These are phyloP conservation scores for Coniferiporia weirii DNA, from an alignment of 1,284 basidiomycete species.

Conservation along the genomic window DNA sequence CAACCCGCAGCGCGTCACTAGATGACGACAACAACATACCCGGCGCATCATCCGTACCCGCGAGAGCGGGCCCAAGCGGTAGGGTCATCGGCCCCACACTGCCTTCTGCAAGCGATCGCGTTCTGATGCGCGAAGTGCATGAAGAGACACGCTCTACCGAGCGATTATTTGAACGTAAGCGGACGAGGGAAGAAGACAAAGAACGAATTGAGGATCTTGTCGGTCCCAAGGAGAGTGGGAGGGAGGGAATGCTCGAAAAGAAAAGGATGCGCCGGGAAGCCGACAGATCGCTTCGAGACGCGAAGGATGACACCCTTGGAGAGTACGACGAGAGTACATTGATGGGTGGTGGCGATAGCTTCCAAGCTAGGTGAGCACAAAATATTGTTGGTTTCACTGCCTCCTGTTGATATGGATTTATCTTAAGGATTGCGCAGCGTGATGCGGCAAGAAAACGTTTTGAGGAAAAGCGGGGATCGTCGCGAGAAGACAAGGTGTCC, in stretches of 20 bases:
- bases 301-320: constrained; percentile 59
- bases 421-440: constrained; percentile 54
- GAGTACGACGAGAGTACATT: constrained; percentile 65
- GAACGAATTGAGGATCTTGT: constrained; percentile 68
- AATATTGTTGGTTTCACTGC: constrained; percentile 1
- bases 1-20: constrained; percentile 41
- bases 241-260: constrained; percentile 72
- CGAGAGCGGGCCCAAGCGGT: constrained; percentile 26
- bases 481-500: constrained; percentile 42
- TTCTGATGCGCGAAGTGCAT: constrained; percentile 54
- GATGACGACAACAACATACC: background rate
- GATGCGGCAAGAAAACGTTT: constrained; percentile 57
- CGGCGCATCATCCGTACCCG: constrained; percentile 9
- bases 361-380: constrained; percentile 51
- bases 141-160: constrained; percentile 47
- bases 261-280: constrained; percentile 60
- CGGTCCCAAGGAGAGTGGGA: constrained; percentile 66
- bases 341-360: constrained; percentile 67
- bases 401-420: constrained; percentile 2
- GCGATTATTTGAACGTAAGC: constrained; percentile 51
- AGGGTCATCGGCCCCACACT: constrained; percentile 60
- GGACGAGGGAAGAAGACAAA: constrained; percentile 58
- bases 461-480: constrained; percentile 40
- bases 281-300: constrained; percentile 60
- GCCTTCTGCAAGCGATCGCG: constrained; percentile 59